phyloP scores from a whole-genome alignment of 2,329 filamentous ascomycete species.

The Epichloe typhina region DNA sequence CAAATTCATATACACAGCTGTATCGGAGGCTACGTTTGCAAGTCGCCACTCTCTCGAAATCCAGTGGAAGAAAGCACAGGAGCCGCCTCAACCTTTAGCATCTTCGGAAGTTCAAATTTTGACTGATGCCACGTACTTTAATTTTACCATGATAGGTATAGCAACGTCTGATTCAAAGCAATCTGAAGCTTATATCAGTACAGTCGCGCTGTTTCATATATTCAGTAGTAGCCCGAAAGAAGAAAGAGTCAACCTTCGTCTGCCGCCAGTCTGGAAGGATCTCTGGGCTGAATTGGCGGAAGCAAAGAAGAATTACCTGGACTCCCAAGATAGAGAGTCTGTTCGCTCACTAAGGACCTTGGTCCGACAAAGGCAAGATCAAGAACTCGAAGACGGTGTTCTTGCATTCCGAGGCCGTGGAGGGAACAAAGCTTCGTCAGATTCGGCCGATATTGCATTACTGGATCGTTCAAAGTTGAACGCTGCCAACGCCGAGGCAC shows the following conservation, averaged over 20 bases:
- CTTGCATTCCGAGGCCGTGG: slow-evolving; percentile 60
- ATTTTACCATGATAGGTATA: slow-evolving; percentile 60
- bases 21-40: slow-evolving; percentile 63
- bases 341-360: slow-evolving; percentile 57
- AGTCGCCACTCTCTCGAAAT: slow-evolving; percentile 65
- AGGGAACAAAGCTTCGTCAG: slow-evolving; percentile 30
- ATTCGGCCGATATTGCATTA: slow-evolving; percentile 34
- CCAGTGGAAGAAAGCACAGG: slow-evolving; percentile 65
- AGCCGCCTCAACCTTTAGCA: slow-evolving; percentile 21
- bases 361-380: slow-evolving; percentile 54
- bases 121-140: slow-evolving; percentile 38
- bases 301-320: slow-evolving; percentile 54
- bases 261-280: slow-evolving; percentile 73
- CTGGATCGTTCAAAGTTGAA: slow-evolving; percentile 30
- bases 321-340: slow-evolving; percentile 54
- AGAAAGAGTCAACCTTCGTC: slow-evolving; percentile 67
- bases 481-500: slow-evolving; percentile 31
- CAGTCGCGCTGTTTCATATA: slow-evolving; percentile 66
- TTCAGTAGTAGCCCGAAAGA: slow-evolving; percentile 70
- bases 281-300: slow-evolving; percentile 70
- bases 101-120: slow-evolving; percentile 31
- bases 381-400: slow-evolving; percentile 60
- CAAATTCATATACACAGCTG: slow-evolving; percentile 51
- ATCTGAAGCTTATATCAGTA: slow-evolving; percentile 78
- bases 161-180: slow-evolving; percentile 66